Evolutionary conservation across 495 filamentous ascomycete genomes (phyloP).

Genomic region (Podospora pseudoanserina): DNA sequence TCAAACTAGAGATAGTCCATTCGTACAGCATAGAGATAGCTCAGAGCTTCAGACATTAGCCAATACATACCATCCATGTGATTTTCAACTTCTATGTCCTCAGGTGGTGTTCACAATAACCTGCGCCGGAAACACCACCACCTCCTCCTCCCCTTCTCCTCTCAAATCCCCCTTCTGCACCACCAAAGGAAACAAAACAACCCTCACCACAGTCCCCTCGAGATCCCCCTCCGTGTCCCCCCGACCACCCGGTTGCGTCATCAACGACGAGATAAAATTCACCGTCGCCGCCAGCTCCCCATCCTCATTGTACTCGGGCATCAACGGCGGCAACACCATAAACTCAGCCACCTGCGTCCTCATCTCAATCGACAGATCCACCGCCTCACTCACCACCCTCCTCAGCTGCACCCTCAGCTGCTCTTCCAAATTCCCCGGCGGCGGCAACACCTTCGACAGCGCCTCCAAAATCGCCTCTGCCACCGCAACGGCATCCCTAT

Average conservation of each 20-base stretch:
- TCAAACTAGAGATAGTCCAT: too few relatives aligned
- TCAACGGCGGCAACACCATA: slow-evolving; percentile 93
- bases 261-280: slow-evolving; percentile 77
- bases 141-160: slow-evolving; percentile 82
- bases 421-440: slow-evolving; percentile 66
- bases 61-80: too few relatives aligned
- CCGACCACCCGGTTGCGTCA: slow-evolving; percentile 81
- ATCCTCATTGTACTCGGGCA: slow-evolving; percentile 88
- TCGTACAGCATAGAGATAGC: too few relatives aligned
- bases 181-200: slow-evolving; percentile 90
- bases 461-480: slow-evolving; percentile 78
- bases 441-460: slow-evolving; percentile 74
- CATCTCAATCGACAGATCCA: slow-evolving; percentile 90
- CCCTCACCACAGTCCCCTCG: slow-evolving; percentile 77
- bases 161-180: slow-evolving; percentile 88
- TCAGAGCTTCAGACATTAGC: too few relatives aligned
- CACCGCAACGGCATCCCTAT: slow-evolving; percentile 83
- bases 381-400: slow-evolving; percentile 79
- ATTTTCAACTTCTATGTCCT: not conserved
- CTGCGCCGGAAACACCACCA: slow-evolving; percentile 89
- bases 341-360: slow-evolving; percentile 94
- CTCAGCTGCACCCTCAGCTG: slow-evolving; percentile 76
- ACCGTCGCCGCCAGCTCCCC: slow-evolving; percentile 78
- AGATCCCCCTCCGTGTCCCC: slow-evolving; percentile 64
- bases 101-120: slow-evolving; percentile 57